These are phyloP conservation scores for Prunella vulgaris DNA, from an alignment of 257 asterid species.

Conservation along the genomic window DNA sequence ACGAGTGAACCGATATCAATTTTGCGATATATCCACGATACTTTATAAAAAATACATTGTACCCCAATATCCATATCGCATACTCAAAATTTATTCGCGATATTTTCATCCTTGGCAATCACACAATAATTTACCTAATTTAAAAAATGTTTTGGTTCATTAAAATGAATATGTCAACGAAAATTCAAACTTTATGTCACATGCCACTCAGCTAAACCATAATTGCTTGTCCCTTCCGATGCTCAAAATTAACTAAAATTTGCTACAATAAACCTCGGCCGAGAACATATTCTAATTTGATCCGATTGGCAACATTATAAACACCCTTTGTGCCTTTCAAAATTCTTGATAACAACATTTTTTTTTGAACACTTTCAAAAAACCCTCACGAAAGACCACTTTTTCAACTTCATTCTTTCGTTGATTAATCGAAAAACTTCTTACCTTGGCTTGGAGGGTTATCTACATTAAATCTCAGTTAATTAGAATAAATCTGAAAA, in stretches of 20 bases:
- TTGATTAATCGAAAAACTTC: conserved; percentile 15
- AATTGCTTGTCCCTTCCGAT: neutral
- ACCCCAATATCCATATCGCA: too few relatives aligned
- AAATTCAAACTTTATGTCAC: neutral
- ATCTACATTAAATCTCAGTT: conserved; percentile 8
- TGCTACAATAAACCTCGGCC: neutral
- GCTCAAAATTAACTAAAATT: neutral
- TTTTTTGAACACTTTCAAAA: neutral
- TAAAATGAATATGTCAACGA: neutral
- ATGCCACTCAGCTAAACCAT: neutral
- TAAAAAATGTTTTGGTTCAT: neutral
- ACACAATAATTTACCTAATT: too few relatives aligned
- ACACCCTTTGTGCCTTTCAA: neutral
- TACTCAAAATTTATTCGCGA: too few relatives aligned
- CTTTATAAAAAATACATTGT: too few relatives aligned
- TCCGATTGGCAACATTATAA: neutral
- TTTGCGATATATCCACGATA: too few relatives aligned
- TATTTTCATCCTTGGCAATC: too few relatives aligned
- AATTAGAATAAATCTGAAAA: neutral
- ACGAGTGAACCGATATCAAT: too few relatives aligned
- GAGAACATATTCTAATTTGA: neutral
- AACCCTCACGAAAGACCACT: neutral
- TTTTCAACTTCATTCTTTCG: conserved; percentile 2
- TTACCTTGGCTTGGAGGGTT: neutral
- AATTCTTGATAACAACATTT: neutral